Percentiles rank a stretch among this genome's conserved stretches.
These are phyloP conservation scores for Colletotrichum paranaense DNA, from an alignment of 2,329 filamentous ascomycete species.

Conservation along the genomic window DNA sequence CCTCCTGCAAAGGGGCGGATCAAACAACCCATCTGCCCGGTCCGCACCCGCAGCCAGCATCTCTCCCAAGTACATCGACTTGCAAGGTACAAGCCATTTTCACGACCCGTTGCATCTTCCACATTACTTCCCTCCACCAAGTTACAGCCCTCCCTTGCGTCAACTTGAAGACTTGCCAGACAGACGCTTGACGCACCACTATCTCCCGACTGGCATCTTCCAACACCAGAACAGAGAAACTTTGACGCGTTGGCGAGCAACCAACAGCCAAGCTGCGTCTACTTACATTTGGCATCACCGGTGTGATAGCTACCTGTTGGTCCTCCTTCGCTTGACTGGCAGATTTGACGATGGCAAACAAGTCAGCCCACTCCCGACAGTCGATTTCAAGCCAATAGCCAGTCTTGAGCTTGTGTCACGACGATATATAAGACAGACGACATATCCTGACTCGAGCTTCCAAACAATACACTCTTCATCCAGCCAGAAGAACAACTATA, in stretches of 20 bases:
- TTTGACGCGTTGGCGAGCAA: constrained; percentile 35
- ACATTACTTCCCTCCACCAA: constrained; percentile 36
- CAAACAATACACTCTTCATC: constrained; percentile 18
- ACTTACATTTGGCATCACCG: constrained; percentile 35
- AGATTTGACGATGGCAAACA: constrained; percentile 38
- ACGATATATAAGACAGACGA: constrained; percentile 35
- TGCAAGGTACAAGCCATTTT: constrained; percentile 34
- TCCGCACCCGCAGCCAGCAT: constrained; percentile 33
- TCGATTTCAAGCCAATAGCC: constrained; percentile 36
- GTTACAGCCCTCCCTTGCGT: constrained; percentile 34
- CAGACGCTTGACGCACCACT: constrained; percentile 31
- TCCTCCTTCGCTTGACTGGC: constrained; percentile 31
- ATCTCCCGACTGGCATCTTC: constrained; percentile 19
- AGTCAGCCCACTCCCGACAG: constrained; percentile 35
- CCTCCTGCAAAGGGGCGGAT: constrained; percentile 36
- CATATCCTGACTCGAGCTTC: constrained; percentile 11
- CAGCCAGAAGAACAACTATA: constrained; percentile 4
- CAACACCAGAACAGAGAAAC: constrained; percentile 18
- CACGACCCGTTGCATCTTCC: constrained; percentile 17
- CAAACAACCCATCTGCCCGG: constrained; percentile 34
- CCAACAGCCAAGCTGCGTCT: constrained; percentile 35
- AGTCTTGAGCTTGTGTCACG: constrained; percentile 33
- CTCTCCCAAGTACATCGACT: constrained; percentile 37
- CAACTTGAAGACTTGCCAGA: constrained; percentile 18
- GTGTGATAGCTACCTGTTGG: constrained; percentile 33